Base-by-base conservation (phyloP, 2,329 filamentous ascomycete genomes). In the Colletotrichum plurivorum region DNA sequence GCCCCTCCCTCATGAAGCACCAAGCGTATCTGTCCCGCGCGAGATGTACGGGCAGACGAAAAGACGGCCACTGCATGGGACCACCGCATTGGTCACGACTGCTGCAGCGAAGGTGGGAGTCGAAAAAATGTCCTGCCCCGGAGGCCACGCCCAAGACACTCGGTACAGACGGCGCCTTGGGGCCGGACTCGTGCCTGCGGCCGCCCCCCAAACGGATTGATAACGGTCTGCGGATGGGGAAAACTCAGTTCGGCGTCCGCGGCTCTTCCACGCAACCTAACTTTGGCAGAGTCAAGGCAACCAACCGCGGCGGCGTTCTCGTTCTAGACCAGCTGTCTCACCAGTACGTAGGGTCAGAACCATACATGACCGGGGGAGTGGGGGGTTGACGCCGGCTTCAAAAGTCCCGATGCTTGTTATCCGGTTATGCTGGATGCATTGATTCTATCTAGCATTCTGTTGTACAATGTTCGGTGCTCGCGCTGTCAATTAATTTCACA, bases 1-100 rank as follows among this genome's bases (percentile, higher is more conserved):
- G 59, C 49, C 16, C 22, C 20, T 46, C 15, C 39, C 39, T 62
- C 16, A 36, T 39, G 49, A 46, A 36, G 59, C 49, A 53, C 49
- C 39, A 54, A 54, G 39, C 18, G 41, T 62, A 46, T 54, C 51
- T 20, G 9, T 12, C 25, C 8, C 46, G 22, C 46, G 56, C 20
- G 16, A 20, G 18, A 39, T 48, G 27, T 9, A 20, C 22, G 48
- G 20, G 13, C 46, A 22, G 46, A 20, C 46, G 18, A 49, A 18
- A 48, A 49, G 10, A 49, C 16, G 12, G 18, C 1, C 46, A 20
- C n/a, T 22, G 18, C 20, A 20, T 43, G 41, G 41, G 16, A 15
- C 41, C 13, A n/a, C 41, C 41, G 41, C 41, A 43, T 36, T 36
- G 31, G 8, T 36, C 31, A 10, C 10, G 31, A 9, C 31, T 10